Evolutionary conservation across 306 rosid genomes (phyloP).

Genomic region (Acacia crassicarpa): DNA sequence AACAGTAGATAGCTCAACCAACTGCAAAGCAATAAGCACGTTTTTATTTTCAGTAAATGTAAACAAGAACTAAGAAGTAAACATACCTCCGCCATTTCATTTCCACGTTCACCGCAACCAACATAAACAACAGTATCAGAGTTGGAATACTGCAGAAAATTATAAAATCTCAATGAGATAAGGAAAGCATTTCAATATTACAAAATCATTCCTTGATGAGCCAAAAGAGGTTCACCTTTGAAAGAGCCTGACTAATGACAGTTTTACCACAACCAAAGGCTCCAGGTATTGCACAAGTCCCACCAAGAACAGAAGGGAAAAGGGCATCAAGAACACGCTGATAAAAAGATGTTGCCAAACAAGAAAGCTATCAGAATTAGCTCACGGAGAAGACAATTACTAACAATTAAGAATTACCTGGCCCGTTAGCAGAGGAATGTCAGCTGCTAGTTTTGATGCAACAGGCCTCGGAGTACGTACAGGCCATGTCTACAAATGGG

Average conservation of each 20-base stretch:
- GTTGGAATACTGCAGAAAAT: slow-evolving; percentile 86
- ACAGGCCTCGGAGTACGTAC: slow-evolving; percentile 82
- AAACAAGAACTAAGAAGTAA: not conserved
- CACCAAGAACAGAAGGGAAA: slow-evolving; percentile 85
- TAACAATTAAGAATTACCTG: slow-evolving; percentile 47
- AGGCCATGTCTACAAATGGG: slow-evolving; percentile 65
- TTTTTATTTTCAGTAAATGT: not conserved
- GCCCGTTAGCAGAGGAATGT: slow-evolving; percentile 82
- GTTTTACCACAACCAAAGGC: slow-evolving; percentile 90
- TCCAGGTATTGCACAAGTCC: slow-evolving; percentile 86
- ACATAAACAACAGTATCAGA: slow-evolving; percentile 93
- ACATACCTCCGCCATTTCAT: slow-evolving; percentile 96
- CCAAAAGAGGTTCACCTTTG: slow-evolving; percentile 59
- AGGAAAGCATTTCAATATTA: not conserved
- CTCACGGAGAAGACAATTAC: not conserved
- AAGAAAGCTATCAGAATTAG: slow-evolving; percentile 9
- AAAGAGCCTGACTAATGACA: slow-evolving; percentile 98
- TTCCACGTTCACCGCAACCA: slow-evolving; percentile 99
- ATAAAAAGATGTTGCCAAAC: slow-evolving; percentile 24
- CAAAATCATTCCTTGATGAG: not conserved
- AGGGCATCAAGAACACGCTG: slow-evolving; percentile 90
- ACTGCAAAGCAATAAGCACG: slow-evolving; percentile 1
- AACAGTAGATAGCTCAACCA: slow-evolving; percentile 32
- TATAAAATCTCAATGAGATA: slow-evolving; percentile 20
- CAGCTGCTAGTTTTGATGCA: slow-evolving; percentile 81